phyloP scores from a whole-genome alignment of 140 eudicot species.

The Bidens hawaiensis region DNA sequence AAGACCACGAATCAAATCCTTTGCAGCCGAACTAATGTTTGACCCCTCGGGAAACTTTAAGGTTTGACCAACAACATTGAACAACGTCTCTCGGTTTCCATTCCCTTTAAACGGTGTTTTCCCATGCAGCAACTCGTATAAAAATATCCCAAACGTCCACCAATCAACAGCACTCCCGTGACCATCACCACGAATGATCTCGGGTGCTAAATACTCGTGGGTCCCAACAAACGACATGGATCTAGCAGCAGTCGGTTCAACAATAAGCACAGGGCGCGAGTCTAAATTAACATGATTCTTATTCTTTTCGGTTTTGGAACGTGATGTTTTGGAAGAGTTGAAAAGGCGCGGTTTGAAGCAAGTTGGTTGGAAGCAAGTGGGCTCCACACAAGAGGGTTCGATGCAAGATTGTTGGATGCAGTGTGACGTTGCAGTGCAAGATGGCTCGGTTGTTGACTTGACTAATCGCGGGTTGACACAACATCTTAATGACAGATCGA shows the following conservation, averaged over 20 bases:
- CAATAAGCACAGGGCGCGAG: conserved; percentile 71
- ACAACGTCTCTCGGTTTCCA: conserved; percentile 86
- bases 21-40: conserved; percentile 73
- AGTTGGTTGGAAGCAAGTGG: conserved; percentile 81
- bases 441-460: conserved; percentile 44
- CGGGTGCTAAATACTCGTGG: conserved; percentile 93
- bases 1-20: conserved; percentile 73
- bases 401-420: conserved; percentile 84
- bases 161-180: conserved; percentile 97
- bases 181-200: conserved; percentile 92
- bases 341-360: conserved; percentile 84
- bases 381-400: conserved; percentile 71
- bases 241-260: conserved; percentile 87
- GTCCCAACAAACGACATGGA: conserved; percentile 98
- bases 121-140: conserved; percentile 80
- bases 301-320: conserved; percentile 31
- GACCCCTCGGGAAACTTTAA: conserved; percentile 85
- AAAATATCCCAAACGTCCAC: conserved; percentile 95
- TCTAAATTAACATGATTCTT: conserved; percentile 27
- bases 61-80: conserved; percentile 82
- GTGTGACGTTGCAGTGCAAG: conserved; percentile 55
- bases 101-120: conserved; percentile 90
- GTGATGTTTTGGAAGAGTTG: conserved; percentile 57
- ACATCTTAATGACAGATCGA: conserved; percentile 75
- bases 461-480: conserved; percentile 70